A percentile compares a stretch with the other conserved stretches of the same genome.
phyloP scores from a whole-genome alignment of 148 eudicot genomes.

The Simmondsia chinensis region DNA sequence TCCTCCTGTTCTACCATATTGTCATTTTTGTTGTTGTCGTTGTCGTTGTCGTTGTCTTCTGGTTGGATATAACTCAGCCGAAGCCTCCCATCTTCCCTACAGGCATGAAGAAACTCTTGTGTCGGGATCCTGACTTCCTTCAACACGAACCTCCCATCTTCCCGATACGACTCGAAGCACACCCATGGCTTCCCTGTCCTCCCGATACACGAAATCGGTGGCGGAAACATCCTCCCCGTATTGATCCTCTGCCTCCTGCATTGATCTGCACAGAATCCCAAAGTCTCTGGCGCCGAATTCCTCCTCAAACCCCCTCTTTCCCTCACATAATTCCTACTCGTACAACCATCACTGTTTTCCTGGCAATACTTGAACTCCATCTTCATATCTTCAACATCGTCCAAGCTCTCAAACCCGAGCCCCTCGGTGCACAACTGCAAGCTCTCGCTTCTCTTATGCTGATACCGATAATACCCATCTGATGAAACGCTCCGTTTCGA shows the following conservation, averaged over 20 bases:
- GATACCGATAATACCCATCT: conserved; percentile 7
- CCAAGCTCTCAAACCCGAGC: conserved; percentile 80
- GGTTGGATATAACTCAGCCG: conserved; percentile 43
- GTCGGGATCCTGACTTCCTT: conserved; percentile 53
- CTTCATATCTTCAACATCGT: conserved; percentile 44
- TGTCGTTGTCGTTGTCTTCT: conserved; percentile 27
- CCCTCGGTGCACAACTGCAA: conserved; percentile 81
- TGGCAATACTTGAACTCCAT: conserved; percentile 5
- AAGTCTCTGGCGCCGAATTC: conserved; percentile 4
- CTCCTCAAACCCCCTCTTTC: conserved; percentile 7
- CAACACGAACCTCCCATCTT: conserved; percentile 67
- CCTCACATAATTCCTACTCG: not conserved
- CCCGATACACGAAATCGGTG: conserved; percentile 79
- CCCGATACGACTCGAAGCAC: conserved; percentile 48
- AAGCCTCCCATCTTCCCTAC: conserved; percentile 69
- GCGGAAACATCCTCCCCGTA: conserved; percentile 45
- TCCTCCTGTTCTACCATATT: not conserved
- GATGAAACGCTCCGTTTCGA: not conserved
- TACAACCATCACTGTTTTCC: not conserved
- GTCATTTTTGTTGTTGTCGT: not conserved
- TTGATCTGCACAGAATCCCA: conserved; percentile 10
- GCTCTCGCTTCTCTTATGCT: conserved; percentile 39
- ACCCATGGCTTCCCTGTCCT: conserved; percentile 61
- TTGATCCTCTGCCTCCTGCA: conserved; percentile 25
- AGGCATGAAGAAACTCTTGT: conserved; percentile 55